phyloP scores from a whole-genome alignment of 345 rosid species.

The Stellera chamaejasme region DNA sequence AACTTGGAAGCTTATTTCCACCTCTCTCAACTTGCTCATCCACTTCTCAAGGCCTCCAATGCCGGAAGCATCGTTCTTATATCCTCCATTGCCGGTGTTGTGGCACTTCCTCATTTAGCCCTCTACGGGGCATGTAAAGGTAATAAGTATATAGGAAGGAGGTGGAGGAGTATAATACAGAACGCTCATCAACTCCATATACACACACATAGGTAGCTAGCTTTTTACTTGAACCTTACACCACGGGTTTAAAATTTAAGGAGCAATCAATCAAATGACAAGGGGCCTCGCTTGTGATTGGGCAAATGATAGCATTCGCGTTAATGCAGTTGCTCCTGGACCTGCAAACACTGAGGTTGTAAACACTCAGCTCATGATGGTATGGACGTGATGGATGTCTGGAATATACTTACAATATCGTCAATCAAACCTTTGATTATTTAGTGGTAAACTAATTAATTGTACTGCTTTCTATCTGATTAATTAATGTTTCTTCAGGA shows the following conservation, averaged over 20 bases:
- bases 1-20: constrained; percentile 69
- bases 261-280: constrained; percentile 65
- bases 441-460: too few species aligned
- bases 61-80: constrained; percentile 49
- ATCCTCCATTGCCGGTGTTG: constrained; percentile 57
- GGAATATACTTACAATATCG: too few species aligned
- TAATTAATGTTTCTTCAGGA: too few species aligned
- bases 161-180: too few species aligned
- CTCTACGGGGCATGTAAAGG: too few species aligned
- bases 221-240: not conserved
- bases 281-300: constrained; percentile 65
- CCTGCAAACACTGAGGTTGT: constrained; percentile 62
- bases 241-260: not conserved
- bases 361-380: constrained; percentile 14
- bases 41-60: constrained; percentile 46
- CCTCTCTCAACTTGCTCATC: constrained; percentile 59
- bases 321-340: constrained; percentile 78
- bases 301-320: constrained; percentile 66
- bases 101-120: too few species aligned
- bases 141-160: too few species aligned
- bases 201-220: too few species aligned
- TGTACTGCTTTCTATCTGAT: too few species aligned
- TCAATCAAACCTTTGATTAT: too few species aligned
- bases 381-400: too few species aligned
- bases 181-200: too few species aligned